Conservation (phyloP, 108 stramenopile genomes). For the Stephanodiscus minutulus region DNA sequence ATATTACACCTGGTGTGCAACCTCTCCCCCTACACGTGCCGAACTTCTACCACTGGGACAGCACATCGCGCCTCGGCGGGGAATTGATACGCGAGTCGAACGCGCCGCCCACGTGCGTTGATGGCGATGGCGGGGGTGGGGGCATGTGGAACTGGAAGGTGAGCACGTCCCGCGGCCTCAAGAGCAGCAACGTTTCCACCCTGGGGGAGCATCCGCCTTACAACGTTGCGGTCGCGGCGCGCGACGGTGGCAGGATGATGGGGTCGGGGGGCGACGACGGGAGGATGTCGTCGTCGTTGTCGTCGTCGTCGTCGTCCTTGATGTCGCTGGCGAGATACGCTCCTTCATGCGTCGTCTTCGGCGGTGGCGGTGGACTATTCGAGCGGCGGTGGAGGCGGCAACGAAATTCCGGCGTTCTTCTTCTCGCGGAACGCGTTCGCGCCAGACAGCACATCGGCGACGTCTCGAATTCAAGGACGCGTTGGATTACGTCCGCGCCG, state of each 20-base stretch:
- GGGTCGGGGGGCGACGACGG: neutral
- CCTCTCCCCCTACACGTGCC: conserved; percentile 68
- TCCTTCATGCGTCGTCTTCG: no score
- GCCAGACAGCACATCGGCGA: conserved; percentile 18
- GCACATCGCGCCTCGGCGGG: conserved; percentile 57
- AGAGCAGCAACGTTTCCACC: conserved; percentile 79
- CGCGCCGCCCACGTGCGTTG: conserved; percentile 10
- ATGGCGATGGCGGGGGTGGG: conserved; percentile 21
- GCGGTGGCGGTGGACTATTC: neutral
- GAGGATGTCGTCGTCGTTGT: no score
- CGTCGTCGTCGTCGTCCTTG: neutral
- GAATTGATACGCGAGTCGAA: conserved; percentile 55
- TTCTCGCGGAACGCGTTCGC: conserved; percentile 37
- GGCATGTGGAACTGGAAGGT: conserved; percentile 71
- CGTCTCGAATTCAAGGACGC: conserved; percentile 9
- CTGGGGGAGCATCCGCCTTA: conserved; percentile 80
- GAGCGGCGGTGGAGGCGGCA: neutral
- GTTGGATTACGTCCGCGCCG: conserved; percentile 35
- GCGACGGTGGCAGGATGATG: neutral
- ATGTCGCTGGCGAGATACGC: conserved; percentile 25
- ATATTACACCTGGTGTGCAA: no score
- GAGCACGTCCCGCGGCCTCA: conserved; percentile 64
- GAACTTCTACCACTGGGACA: conserved; percentile 57
- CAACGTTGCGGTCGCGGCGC: conserved; percentile 71
- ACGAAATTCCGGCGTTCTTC: conserved; percentile 15